These are phyloP conservation scores for Penicillium brasilianum DNA, from an alignment of 2,329 filamentous ascomycete species.

Conservation along the genomic window DNA sequence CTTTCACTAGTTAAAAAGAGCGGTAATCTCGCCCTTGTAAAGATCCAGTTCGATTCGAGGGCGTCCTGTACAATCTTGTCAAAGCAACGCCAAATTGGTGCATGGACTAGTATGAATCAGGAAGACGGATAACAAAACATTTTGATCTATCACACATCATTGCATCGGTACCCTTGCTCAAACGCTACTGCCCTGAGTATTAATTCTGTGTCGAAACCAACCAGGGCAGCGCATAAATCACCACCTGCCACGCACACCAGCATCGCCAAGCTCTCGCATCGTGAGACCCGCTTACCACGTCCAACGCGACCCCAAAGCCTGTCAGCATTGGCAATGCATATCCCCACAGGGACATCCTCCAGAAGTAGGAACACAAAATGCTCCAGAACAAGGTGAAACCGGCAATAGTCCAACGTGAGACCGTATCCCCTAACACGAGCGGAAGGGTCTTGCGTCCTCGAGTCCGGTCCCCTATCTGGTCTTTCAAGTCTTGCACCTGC, in stretches of 20 bases:
- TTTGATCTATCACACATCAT: no score
- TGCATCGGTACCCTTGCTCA: no score
- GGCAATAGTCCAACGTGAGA: slow-evolving; percentile 31
- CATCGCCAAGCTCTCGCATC: slow-evolving; percentile 9
- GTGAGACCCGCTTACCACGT: slow-evolving; percentile 14
- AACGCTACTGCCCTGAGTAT: background rate
- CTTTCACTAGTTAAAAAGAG: no score
- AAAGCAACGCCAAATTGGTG: no score
- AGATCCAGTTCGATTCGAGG: no score
- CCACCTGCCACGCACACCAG: slow-evolving; percentile 14
- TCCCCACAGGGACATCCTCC: slow-evolving; percentile 13
- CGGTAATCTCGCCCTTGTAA: no score
- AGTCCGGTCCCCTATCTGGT: slow-evolving; percentile 39
- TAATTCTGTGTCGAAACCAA: slow-evolving; percentile 39
- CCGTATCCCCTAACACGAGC: slow-evolving; percentile 35
- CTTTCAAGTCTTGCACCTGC: slow-evolving; percentile 48
- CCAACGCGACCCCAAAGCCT: slow-evolving; percentile 6
- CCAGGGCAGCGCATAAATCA: slow-evolving; percentile 8
- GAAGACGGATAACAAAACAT: no score
- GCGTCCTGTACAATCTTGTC: no score
- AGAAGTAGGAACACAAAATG: slow-evolving; percentile 18
- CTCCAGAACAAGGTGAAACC: slow-evolving; percentile 32
- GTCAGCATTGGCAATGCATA: slow-evolving; percentile 11
- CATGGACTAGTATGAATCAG: no score
- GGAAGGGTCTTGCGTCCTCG: slow-evolving; percentile 36